A percentile compares a stretch with the other conserved stretches of the same genome.
These are phyloP conservation scores for Micractinium conductrix DNA, from an alignment of 139 green algal genomes.

Conservation along the genomic window DNA sequence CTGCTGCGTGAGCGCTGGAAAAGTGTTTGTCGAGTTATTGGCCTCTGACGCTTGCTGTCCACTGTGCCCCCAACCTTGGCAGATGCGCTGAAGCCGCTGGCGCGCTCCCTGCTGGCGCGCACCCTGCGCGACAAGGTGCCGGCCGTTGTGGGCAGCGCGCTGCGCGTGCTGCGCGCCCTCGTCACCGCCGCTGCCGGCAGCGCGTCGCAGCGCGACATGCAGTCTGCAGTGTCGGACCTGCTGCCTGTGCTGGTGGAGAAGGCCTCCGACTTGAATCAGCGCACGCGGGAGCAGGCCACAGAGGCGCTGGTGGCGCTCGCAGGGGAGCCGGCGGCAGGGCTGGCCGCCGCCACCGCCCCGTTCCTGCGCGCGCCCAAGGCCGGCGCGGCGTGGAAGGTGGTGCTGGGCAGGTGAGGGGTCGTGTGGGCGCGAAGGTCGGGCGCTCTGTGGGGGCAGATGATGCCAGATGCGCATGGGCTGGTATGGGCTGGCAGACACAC, in stretches of 20 bases:
- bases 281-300: constrained; percentile 48
- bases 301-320: constrained; percentile 66
- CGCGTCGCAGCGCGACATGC: constrained; percentile 35
- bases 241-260: constrained; percentile 83
- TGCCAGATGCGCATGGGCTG: no score
- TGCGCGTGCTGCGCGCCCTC: constrained; percentile 54
- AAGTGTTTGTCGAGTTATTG: no score
- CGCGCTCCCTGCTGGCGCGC: constrained; percentile 13
- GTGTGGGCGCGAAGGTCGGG: no score
- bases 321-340: constrained; percentile 41
- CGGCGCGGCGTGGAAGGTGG: constrained; percentile 71
- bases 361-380: constrained; percentile 74
- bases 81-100: constrained; percentile 42
- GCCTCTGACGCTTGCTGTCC: not conserved
- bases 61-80: not conserved
- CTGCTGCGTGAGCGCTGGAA: no score
- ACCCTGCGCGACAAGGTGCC: constrained; percentile 63
- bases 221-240: constrained; percentile 49
- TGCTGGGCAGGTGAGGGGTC: constrained; percentile 66
- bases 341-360: constrained; percentile 41
- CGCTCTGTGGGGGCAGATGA: not conserved
- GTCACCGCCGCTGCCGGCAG: constrained; percentile 41
- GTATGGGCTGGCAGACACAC: no score
- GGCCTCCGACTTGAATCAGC: constrained; percentile 71
- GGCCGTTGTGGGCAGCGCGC: constrained; percentile 58